These are phyloP conservation scores for Pisolithus sp. DNA, from an alignment of 768 basidiomycete species.

Conservation along the genomic window DNA sequence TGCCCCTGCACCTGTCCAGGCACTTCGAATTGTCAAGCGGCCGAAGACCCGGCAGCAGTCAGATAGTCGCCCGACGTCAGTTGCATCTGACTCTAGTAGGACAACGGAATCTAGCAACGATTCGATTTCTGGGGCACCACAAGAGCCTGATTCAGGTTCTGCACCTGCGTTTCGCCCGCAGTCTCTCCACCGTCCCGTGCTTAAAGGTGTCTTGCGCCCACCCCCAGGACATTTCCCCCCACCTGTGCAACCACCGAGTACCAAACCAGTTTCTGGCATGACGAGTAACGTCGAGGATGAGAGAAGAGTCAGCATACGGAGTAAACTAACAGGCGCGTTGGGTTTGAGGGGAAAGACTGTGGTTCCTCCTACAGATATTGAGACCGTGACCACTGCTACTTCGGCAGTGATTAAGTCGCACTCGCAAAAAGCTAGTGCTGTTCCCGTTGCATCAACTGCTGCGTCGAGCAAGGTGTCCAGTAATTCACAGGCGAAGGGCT, in stretches of 20 bases:
- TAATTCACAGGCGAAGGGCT: background rate
- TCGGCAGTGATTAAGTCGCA: background rate
- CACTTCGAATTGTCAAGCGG: slow-evolving; percentile 24
- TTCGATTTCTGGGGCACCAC: background rate
- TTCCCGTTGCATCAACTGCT: background rate
- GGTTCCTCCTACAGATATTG: background rate
- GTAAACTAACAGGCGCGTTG: slow-evolving; percentile 7
- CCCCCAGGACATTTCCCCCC: slow-evolving; percentile 11
- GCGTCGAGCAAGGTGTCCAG: slow-evolving; percentile 2
- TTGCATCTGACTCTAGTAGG: background rate
- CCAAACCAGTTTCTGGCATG: background rate
- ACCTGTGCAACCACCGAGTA: background rate
- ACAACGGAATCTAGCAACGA: background rate
- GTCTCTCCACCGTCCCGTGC: slow-evolving; percentile 6
- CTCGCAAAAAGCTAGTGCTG: slow-evolving; percentile 1
- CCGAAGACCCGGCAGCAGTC: slow-evolving; percentile 8
- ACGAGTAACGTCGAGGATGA: background rate
- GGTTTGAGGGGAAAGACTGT: slow-evolving; percentile 1
- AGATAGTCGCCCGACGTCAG: slow-evolving; percentile 15
- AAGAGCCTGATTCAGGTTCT: background rate
- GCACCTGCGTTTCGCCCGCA: background rate
- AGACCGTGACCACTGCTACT: too few relatives aligned
- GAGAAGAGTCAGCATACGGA: slow-evolving; percentile 3
- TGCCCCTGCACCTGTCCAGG: slow-evolving; percentile 18
- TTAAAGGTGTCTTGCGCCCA: slow-evolving; percentile 25